phyloP scores from a whole-genome alignment of 2,329 filamentous ascomycete species.

The Hypoxylon sp. region DNA sequence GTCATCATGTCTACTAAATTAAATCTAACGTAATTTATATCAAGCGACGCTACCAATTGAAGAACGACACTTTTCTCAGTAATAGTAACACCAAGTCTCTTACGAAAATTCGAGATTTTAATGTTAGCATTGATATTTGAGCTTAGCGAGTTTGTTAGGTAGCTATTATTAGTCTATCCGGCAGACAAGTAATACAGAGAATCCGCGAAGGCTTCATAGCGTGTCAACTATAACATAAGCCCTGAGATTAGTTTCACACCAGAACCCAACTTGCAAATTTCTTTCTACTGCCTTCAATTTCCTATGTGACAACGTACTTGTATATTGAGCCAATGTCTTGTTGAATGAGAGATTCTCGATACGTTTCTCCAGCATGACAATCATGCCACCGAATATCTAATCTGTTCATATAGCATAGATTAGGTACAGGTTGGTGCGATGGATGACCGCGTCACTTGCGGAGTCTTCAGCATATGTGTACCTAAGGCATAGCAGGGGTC shows the following conservation, averaged over 20 bases:
- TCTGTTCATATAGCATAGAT: background rate
- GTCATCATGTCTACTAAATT: slow-evolving; percentile 4
- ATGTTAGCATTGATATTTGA: slow-evolving; percentile 1
- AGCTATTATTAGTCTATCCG: slow-evolving; percentile 1
- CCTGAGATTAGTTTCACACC: background rate
- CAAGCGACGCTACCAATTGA: slow-evolving; percentile 10
- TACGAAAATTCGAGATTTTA: background rate
- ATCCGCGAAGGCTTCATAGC: background rate
- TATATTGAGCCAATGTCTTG: background rate
- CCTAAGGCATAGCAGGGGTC: slow-evolving; percentile 14
- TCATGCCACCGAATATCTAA: background rate
- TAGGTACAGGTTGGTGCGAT: slow-evolving; percentile 10
- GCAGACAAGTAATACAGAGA: background rate
- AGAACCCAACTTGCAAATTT: background rate
- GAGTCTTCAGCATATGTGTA: slow-evolving; percentile 9
- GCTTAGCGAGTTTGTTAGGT: background rate
- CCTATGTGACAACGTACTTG: background rate
- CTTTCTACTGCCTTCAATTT: background rate
- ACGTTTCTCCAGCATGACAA: background rate
- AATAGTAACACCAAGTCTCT: slow-evolving; percentile 1
- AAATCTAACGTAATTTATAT: slow-evolving; percentile 4
- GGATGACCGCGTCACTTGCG: slow-evolving; percentile 8
- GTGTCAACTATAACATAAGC: background rate
- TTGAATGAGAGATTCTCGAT: background rate
- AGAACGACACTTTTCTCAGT: slow-evolving; percentile 12